Conservation (phyloP, 1,139 yeast genomes). For the Ogataea hybrid region DNA sequence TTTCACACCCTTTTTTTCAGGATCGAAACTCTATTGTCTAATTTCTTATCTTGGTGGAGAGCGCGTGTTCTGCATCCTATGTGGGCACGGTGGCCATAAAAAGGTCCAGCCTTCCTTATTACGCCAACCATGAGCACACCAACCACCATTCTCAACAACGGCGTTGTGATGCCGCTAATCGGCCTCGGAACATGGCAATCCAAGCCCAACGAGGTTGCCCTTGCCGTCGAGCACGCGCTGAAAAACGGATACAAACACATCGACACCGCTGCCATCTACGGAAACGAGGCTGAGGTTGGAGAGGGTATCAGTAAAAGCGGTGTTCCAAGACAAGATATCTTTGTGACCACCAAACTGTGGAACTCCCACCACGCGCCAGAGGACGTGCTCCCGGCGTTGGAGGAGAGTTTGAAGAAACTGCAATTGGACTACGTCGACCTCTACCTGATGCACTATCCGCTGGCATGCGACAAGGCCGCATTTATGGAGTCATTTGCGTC, state of each 20-base stretch:
- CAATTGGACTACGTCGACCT: slow-evolving; percentile 38
- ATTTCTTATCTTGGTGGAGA: slow-evolving; percentile 10
- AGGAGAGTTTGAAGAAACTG: slow-evolving; percentile 33
- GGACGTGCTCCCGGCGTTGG: slow-evolving; percentile 36
- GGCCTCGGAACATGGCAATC: slow-evolving; percentile 59
- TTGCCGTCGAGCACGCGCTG: slow-evolving; percentile 49
- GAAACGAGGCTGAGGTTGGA: slow-evolving; percentile 54
- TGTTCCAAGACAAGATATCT: slow-evolving; percentile 29
- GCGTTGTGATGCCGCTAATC: slow-evolving; percentile 42
- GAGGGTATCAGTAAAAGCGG: slow-evolving; percentile 42
- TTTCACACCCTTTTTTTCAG: not conserved
- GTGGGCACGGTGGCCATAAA: slow-evolving; percentile 4
- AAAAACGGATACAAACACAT: slow-evolving; percentile 66
- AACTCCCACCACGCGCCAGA: slow-evolving; percentile 40
- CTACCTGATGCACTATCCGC: slow-evolving; percentile 39
- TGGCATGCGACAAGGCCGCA: slow-evolving; percentile 27
- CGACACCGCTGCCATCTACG: slow-evolving; percentile 60
- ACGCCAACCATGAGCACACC: slow-evolving; percentile 5
- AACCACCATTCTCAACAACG: slow-evolving; percentile 38
- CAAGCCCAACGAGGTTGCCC: slow-evolving; percentile 38
- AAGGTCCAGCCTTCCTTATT: not conserved
- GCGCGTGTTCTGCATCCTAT: not conserved
- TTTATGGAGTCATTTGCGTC: slow-evolving; percentile 23
- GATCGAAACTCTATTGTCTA: not conserved
- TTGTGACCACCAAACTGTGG: slow-evolving; percentile 37